Conservation (phyloP, 1,284 basidiomycete genomes). For the Violaceomyces palustris region DNA sequence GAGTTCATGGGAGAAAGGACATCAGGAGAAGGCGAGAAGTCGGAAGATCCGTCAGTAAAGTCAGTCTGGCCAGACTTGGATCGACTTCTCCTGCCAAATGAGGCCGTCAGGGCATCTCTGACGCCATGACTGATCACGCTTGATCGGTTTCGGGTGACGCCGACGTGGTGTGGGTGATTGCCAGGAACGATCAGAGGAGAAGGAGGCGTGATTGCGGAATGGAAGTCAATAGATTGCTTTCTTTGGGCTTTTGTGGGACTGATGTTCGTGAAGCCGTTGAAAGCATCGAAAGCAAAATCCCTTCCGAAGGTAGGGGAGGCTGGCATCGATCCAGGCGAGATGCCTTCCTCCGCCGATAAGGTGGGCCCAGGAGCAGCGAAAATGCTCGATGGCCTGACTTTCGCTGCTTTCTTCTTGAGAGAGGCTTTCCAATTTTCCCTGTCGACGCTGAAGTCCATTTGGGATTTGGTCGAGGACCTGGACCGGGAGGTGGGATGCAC, state of each 20-base stretch:
- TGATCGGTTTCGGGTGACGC: constrained; percentile 6
- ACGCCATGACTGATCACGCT: constrained; percentile 19
- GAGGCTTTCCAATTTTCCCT: constrained; percentile 25
- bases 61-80: constrained; percentile 16
- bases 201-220: constrained; percentile 6
- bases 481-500: constrained; percentile 23
- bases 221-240: constrained; percentile 7
- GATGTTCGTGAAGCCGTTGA: not conserved
- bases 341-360: constrained; percentile 11
- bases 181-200: too few relatives aligned
- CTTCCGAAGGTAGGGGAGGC: constrained; percentile 3
- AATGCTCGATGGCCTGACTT: constrained; percentile 19
- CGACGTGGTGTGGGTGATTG: not conserved
- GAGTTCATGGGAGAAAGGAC: not conserved
- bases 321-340: constrained; percentile 12
- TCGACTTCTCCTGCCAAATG: constrained; percentile 12
- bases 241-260: constrained; percentile 1
- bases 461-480: constrained; percentile 11
- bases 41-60: constrained; percentile 2
- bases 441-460: constrained; percentile 8
- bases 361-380: constrained; percentile 17
- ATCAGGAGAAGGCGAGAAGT: constrained; percentile 1
- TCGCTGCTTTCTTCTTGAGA: constrained; percentile 20
- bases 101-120: constrained; percentile 21
- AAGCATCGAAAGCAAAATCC: not conserved